Base-by-base conservation (phyloP, 495 filamentous ascomycete species). In the Hyaloscypha hepaticicola region DNA sequence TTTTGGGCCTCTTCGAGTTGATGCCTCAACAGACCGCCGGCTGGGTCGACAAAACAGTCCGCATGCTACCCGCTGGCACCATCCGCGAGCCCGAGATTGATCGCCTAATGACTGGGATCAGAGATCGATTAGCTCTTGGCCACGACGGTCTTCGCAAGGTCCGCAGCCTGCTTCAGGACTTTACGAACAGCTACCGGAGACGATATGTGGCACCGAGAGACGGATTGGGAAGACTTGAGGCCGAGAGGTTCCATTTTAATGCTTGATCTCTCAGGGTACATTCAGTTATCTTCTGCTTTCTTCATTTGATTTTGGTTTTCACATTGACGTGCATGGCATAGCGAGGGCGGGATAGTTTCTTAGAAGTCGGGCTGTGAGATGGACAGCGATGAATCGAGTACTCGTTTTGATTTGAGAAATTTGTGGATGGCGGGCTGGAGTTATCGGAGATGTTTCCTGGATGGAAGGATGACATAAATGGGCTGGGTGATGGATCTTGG, bases 201-300 rank as follows among this genome's bases (percentile, higher is more conserved):
- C 83, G 96, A 68, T 97, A 99, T 75, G 90, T 99, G 14, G 93
- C 93, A 24, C 93, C 93, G n/a, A 77, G 93, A 61, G 93, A 96
- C 69, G 93, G 93, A 5, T 80, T 97, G 49, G 93, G 93, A 7
- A 81, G 90, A 66, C 75, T 97, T 48, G 91, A 96, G 77, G 91
- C 91, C 8, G 84, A 87, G 58, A 85, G 90, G 48, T 97, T 97
- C 79, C 88, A 89, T 69, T 97, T 96, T 72, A 82, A 62, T 62
- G 63, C 63, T n/a, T 69, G 61, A 57, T 49, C 14, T 31, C 41
- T 22, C 16, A 5, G 16, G 21, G 31, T 58, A 22, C 14, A 27
- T 8, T 5, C 48, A n/a, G n/a, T n/a, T n/a, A 34, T 52, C 29
- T 55, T 24, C 6, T 22, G 21, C 51, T 63, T 57, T 25, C 9